phyloP scores from a whole-genome alignment of 1,284 basidiomycete species.

The Singerocomus inundabilis region DNA sequence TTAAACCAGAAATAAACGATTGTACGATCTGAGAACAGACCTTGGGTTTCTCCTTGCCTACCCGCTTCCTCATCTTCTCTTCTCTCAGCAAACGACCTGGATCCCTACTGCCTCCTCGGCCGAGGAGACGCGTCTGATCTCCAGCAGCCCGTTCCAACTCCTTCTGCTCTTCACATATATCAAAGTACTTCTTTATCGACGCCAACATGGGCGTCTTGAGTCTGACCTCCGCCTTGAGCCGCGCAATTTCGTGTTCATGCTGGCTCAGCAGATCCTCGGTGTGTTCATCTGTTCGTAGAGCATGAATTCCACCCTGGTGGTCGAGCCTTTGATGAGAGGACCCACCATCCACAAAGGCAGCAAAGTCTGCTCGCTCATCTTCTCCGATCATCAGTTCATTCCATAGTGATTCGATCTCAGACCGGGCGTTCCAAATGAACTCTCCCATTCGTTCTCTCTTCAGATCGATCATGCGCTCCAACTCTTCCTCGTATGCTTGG shows the following conservation, averaged over 20 bases:
- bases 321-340: slow-evolving; percentile 3
- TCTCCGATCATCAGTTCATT: slow-evolving; percentile 84
- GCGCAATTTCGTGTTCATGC: slow-evolving; percentile 86
- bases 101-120: slow-evolving; percentile 67
- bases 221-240: slow-evolving; percentile 78
- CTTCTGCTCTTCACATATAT: slow-evolving; percentile 88
- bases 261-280: slow-evolving; percentile 85
- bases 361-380: slow-evolving; percentile 79
- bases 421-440: slow-evolving; percentile 82
- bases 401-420: slow-evolving; percentile 83
- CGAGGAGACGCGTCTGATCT: slow-evolving; percentile 75
- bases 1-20: slow-evolving; percentile 2
- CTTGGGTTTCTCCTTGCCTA: slow-evolving; percentile 92
- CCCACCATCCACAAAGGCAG: slow-evolving; percentile 78
- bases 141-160: slow-evolving; percentile 80
- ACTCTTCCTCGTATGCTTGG: slow-evolving; percentile 82
- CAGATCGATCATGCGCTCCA: slow-evolving; percentile 86
- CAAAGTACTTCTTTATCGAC: slow-evolving; percentile 84
- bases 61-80: slow-evolving; percentile 96
- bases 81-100: slow-evolving; percentile 82
- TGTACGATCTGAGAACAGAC: slow-evolving; percentile 45
- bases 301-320: not conserved
- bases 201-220: slow-evolving; percentile 77
- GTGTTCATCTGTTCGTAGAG: slow-evolving; percentile 65
- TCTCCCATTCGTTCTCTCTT: slow-evolving; percentile 85